Base-by-base conservation (phyloP, 805 yeast species). In the Wickerhamiella vanderwaltii region DNA sequence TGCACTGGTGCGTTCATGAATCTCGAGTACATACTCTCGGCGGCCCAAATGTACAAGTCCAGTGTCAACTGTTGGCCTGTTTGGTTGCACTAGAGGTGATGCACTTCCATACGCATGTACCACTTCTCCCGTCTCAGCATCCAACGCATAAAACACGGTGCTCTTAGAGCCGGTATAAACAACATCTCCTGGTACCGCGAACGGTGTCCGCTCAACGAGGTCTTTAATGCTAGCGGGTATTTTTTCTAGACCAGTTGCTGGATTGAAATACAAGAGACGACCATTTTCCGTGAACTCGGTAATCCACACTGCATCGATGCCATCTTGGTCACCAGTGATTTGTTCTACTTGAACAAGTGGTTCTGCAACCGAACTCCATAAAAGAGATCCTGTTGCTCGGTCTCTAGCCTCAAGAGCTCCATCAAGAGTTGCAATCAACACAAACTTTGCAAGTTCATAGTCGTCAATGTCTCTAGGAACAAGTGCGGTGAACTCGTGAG, bases 281-380 rank as follows among this genome's bases (percentile, higher is more conserved):
- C 98, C 98, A 44, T 82, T 94, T 4, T 77, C 78, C 48, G 70
- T 72, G 0, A 97, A 97, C 51, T 91, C 98, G 1, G 91, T 88
- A 40, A 88, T 77, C 88, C 96, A 82, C 9, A 41, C 33, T 41
- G 51, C 47, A 36, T 26, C 48, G 41, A 25, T 39, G 33, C 15
- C 43, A 33, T 39, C 38, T 18, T 15, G 17, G n/a, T 39, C 44
- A 17, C 43, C 42, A 28, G 36, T 45, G 42, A 38, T 39, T 37
- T 24, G 49, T 38, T 32, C 46, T 16, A 48, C 45, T 9, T 42
- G 83, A 41, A 81, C 61, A 0, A 93, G 79, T 2, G 69, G 72
- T 15, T 71, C 73, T 2, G 82, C 75, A 4, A 73, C 71, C 2
- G 86, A 59, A 0, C 85, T 69, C 97, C 97, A 87, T 12, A 79